Conservation (phyloP, 768 basidiomycete genomes). For the Trametes cinnabarina region DNA sequence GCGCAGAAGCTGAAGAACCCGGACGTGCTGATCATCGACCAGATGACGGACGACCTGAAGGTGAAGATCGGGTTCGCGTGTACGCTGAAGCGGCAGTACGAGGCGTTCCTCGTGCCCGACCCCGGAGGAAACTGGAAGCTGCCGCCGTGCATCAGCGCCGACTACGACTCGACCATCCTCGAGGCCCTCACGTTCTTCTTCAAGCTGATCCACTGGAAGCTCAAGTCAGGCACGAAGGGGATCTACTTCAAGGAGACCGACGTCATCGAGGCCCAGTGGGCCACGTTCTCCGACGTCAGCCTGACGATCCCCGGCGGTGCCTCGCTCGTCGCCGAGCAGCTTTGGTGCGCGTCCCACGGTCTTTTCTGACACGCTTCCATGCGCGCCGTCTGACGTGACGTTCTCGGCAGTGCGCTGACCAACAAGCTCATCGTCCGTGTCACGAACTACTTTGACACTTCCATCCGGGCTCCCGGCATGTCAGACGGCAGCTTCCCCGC, state of each 20-base stretch:
- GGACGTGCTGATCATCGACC: constrained; percentile 87
- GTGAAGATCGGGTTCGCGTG: constrained; percentile 89
- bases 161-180: constrained; percentile 87
- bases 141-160: constrained; percentile 83
- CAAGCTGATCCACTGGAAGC: constrained; percentile 90
- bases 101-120: constrained; percentile 87
- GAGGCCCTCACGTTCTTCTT: constrained; percentile 90
- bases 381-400: not conserved
- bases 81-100: constrained; percentile 92
- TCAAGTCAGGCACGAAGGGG: constrained; percentile 87
- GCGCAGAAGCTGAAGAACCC: constrained; percentile 87
- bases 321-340: constrained; percentile 87
- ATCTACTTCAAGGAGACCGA: constrained; percentile 98
- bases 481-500: constrained; percentile 25
- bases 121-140: constrained; percentile 85
- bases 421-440: constrained; percentile 92
- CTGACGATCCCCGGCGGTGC: constrained; percentile 86
- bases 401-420: constrained; percentile 67
- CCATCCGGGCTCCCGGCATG: constrained; percentile 74
- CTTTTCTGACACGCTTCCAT: not conserved
- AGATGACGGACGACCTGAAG: constrained; percentile 91
- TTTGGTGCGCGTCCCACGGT: constrained; percentile 61
- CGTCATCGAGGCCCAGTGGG: constrained; percentile 95
- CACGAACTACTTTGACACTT: constrained; percentile 91
- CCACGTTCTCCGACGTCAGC: constrained; percentile 90